Evolutionary conservation across 2,329 filamentous ascomycete species (phyloP), one percentile per base, ranked within the genome.

Genomic region (Dendrostoma leiphaemia): DNA sequence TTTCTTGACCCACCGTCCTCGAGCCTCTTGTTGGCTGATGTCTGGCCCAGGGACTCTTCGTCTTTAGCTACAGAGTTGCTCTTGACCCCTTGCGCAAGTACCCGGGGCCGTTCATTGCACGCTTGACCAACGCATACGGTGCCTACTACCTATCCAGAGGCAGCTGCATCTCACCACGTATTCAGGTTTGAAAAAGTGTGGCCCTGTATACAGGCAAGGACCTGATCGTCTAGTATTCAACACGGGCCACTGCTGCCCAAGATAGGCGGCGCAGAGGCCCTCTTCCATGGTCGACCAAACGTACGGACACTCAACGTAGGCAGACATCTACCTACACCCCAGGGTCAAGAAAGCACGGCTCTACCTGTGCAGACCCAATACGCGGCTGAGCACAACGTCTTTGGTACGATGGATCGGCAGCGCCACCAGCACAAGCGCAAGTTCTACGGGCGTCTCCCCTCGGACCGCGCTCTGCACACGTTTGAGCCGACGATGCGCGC

Each of bases 191-290:
- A 34, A 10, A 53, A 53, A 28, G n/a, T n/a, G 53, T 46, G 56
- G 56, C 32, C 41, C 52, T 17, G 56, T 58, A 1, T n/a, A 47
- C 24, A 31, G 58, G 15, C 37, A 51, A 41, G 58, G 24, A 2
- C 58, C 58, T 3, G 51, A 60, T 37, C 44, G 56, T 7, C 53
- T 60, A 2, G 48, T 60, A 7, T 60, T 60, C 50, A 60, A 60
- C 21, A 53, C 58, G n/a, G 1, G 23, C 56, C 6, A 51, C 48
- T 1, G 58, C 58, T 26, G 6, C 58, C 10, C 48, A 55, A 28
- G 56, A 56, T 58, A 44, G 8, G 21, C 31, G 6, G n/a, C 12
- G 26, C 26, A 17, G 5, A 17, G 23, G 26, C 4, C 28, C 15
- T 45, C n/a, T 21, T 6, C 38, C 15, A 2, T 26, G 48, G 4